phyloP scores from a whole-genome alignment of 176 grass and related monocot genomes.

The Triticum monococcum region DNA sequence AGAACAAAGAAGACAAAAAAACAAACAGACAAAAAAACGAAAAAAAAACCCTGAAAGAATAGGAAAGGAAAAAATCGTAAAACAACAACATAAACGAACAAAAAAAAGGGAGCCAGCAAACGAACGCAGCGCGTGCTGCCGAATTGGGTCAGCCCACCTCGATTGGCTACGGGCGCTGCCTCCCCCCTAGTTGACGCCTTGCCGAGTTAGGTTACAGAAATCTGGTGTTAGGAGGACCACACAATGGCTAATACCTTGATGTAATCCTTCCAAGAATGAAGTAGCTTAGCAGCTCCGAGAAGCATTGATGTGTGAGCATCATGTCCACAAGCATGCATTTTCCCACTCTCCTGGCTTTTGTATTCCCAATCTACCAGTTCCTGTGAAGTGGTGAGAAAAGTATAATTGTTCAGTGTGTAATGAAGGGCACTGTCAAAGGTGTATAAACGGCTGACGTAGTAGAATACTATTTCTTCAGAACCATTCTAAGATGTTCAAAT shows the following conservation, averaged over 20 bases:
- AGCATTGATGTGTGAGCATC: constrained; percentile 19
- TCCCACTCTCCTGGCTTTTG: constrained; percentile 13
- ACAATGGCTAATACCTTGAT: constrained; percentile 3
- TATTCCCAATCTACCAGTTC: constrained; percentile 16
- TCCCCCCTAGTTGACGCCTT: no score
- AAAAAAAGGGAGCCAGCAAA: no score
- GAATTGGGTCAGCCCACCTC: no score
- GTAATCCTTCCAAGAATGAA: neutral
- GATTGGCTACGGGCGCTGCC: no score
- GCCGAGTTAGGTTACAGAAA: no score
- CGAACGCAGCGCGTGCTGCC: no score
- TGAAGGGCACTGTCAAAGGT: neutral
- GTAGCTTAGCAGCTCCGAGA: constrained; percentile 20
- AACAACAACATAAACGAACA: no score
- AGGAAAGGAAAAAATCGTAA: no score
- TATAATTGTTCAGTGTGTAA: neutral
- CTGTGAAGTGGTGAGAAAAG: neutral
- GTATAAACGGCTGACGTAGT: neutral
- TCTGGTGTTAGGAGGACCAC: neutral
- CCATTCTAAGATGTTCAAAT: neutral
- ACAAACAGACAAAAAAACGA: no score
- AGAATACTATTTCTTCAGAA: neutral
- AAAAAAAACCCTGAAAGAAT: no score
- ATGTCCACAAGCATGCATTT: constrained; percentile 19
- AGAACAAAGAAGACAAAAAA: no score